A percentile compares a stretch with the other conserved stretches of the same genome.
Conservation (phyloP, 176 grass and related monocot species). For the Carex kokanica region DNA sequence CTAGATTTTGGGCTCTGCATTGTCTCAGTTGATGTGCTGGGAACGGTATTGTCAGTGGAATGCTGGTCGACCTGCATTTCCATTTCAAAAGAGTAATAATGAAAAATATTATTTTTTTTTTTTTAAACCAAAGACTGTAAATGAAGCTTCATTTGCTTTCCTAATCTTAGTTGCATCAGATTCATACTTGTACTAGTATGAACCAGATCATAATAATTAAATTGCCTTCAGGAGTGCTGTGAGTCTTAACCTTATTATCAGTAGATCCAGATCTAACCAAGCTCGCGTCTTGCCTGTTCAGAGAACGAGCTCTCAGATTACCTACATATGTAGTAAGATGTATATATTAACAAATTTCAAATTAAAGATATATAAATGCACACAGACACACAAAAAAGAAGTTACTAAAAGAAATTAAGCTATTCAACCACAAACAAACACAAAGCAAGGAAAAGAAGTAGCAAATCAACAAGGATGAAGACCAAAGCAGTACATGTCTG, state of each 20-base stretch:
- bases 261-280: slow-evolving; percentile 13
- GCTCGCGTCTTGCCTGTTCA: slow-evolving; percentile 18
- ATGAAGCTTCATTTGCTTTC: background rate
- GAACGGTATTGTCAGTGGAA: slow-evolving; percentile 25
- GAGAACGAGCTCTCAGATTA: slow-evolving; percentile 20
- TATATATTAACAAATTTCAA: slow-evolving; percentile 1
- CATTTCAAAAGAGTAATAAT: slow-evolving; percentile 10
- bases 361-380: background rate
- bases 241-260: slow-evolving; percentile 13
- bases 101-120: background rate
- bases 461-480: background rate
- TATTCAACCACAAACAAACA: background rate
- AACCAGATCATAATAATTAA: background rate
- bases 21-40: slow-evolving; percentile 38
- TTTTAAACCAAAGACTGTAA: background rate
- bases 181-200: slow-evolving; percentile 6
- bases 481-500: background rate
- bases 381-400: background rate
- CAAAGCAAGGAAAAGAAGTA: background rate
- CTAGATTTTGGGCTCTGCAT: slow-evolving; percentile 38
- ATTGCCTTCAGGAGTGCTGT: background rate
- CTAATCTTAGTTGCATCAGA: background rate
- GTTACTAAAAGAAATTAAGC: background rate
- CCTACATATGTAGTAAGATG: slow-evolving; percentile 4
- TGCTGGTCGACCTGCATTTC: background rate